These are phyloP conservation scores for Colletotrichum chlorophyti DNA, from an alignment of 2,329 filamentous ascomycete species.

Conservation along the genomic window DNA sequence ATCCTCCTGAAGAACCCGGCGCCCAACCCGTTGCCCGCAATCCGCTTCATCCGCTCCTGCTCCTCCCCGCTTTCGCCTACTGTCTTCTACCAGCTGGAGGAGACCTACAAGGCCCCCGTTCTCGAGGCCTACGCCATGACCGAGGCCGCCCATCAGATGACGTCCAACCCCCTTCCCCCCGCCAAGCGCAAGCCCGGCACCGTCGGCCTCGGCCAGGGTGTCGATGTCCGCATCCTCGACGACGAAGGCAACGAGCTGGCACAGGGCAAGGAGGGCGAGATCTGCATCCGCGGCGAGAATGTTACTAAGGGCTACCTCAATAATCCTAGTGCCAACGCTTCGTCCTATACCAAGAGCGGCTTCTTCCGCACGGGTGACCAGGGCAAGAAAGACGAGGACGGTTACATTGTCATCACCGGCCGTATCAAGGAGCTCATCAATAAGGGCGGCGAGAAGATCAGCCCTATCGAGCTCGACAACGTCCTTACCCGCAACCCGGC, in stretches of 20 bases:
- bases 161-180: slow-evolving; percentile 74
- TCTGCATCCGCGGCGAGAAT: slow-evolving; percentile 83
- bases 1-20: slow-evolving; percentile 79
- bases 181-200: slow-evolving; percentile 80
- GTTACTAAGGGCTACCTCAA: slow-evolving; percentile 87
- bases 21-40: slow-evolving; percentile 72
- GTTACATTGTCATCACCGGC: slow-evolving; percentile 87
- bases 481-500: slow-evolving; percentile 76
- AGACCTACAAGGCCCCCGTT: slow-evolving; percentile 78
- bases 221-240: slow-evolving; percentile 81
- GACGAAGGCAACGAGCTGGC: slow-evolving; percentile 71
- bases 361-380: slow-evolving; percentile 92
- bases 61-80: slow-evolving; percentile 85
- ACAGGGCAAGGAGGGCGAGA: slow-evolving; percentile 77
- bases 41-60: slow-evolving; percentile 88
- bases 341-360: slow-evolving; percentile 75
- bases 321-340: slow-evolving; percentile 77
- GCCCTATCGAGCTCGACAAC: slow-evolving; percentile 87
- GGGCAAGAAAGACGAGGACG: slow-evolving; percentile 79
- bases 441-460: slow-evolving; percentile 90
- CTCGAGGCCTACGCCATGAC: slow-evolving; percentile 94
- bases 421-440: slow-evolving; percentile 93
- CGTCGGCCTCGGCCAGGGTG: slow-evolving; percentile 83
- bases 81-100: slow-evolving; percentile 80
- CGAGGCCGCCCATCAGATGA: slow-evolving; percentile 87